Base-by-base conservation (phyloP, 192 early-diverging fungal species). In the Neocallimastix lanati region DNA sequence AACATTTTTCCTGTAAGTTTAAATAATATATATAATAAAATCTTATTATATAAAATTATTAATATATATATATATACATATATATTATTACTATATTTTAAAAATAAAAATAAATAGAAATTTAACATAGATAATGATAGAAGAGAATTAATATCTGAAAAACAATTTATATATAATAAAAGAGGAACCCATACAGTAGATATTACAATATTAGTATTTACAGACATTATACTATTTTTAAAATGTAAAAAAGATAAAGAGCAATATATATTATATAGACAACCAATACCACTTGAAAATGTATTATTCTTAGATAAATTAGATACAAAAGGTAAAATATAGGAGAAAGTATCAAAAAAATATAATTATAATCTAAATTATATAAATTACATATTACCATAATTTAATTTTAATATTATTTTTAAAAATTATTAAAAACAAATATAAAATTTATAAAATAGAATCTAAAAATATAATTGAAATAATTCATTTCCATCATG, bases 111-210 rank as follows among this genome's bases (percentile, higher is more conserved):
- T n/a, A n/a, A 58, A 78, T 78, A 88, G 87, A 84, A 81, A 82
- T 89, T 89, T 79, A 85, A 81, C 30, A 25, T 89, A 13, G 84
- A 83, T 12, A 85, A 84, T 83, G 86, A 81, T 15, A 78, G 81
- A 18, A 81, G 88, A 13, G 88, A 89, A 30, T 83, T 89, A 30
- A 82, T 89, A 25, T 82, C 82, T 1, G 88, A 89, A 80, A 89
- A 87, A 29, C 76, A 81, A 14, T 81, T 89, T 28, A 82, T 81
- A 9, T 89, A 86, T 77, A 35, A 81, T 37, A 80, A 82, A 77
- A 84, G 84, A 80, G 85, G 83, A 77, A 82, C 84, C 21, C 80
- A 78, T 29, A 77, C 87, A 2, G 80, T 85, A 15, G 87, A 89
- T 36, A 85, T 89, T 16, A 80, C 79, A 11, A 78, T 87, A 12